Evolutionary conservation across 2,329 filamentous ascomycete species (phyloP).

Genomic region (Macrophomina phaseolina): DNA sequence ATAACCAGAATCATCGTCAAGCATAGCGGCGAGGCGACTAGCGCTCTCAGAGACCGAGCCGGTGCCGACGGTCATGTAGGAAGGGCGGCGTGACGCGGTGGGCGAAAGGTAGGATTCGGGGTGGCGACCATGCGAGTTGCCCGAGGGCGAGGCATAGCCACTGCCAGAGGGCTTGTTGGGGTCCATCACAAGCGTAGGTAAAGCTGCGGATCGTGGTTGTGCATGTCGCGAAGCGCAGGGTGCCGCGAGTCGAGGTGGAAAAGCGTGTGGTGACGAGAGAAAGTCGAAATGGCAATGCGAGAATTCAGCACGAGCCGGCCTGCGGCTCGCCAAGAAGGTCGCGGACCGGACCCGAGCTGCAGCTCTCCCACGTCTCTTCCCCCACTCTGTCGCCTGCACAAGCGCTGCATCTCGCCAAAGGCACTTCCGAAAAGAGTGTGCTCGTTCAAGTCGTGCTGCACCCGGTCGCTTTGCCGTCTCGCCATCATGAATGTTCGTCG

Average conservation of each 20-base stretch:
- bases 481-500: conserved; percentile 64
- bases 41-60: conserved; percentile 84
- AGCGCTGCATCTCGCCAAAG: conserved; percentile 23
- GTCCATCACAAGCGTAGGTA: conserved; percentile 26
- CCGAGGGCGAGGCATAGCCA: conserved; percentile 33
- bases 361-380: conserved; percentile 25
- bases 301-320: conserved; percentile 5
- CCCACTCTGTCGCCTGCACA: conserved; percentile 23
- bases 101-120: conserved; percentile 25
- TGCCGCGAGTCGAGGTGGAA: conserved; percentile 13
- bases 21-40: conserved; percentile 76
- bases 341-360: conserved; percentile 2
- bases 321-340: neutral
- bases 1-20: conserved; percentile 91
- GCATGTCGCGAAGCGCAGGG: conserved; percentile 39
- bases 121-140: conserved; percentile 32
- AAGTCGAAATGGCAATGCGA: conserved; percentile 5
- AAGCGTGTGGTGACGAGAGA: conserved; percentile 7
- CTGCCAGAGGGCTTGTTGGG: conserved; percentile 32
- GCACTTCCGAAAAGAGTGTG: neutral
- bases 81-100: conserved; percentile 51
- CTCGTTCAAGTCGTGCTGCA: neutral
- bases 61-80: conserved; percentile 87
- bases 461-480: neutral
- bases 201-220: conserved; percentile 28